Conservation (phyloP, 352 stramenopile species). For the Pythium biforme region DNA sequence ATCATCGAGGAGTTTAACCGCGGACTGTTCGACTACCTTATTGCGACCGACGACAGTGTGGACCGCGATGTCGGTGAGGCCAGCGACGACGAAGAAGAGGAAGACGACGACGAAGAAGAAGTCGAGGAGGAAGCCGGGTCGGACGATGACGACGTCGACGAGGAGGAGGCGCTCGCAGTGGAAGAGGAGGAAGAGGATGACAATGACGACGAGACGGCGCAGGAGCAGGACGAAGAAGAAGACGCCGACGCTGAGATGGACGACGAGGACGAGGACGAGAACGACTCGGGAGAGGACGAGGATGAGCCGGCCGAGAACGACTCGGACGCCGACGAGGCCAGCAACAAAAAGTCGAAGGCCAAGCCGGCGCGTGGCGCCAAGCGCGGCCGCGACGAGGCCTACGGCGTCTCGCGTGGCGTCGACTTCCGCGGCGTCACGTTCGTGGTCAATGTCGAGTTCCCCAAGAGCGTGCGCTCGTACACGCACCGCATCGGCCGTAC, state of each 20-base stretch:
- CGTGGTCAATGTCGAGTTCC: conserved; percentile 99
- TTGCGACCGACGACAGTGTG: conserved; percentile 97
- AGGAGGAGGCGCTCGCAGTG: conserved; percentile 43
- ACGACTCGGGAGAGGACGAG: conserved; percentile 26
- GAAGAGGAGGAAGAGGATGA: conserved; percentile 49
- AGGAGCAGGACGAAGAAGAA: conserved; percentile 41
- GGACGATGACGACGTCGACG: conserved; percentile 40
- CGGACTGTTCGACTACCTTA: conserved; percentile 99
- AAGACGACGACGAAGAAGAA: conserved; percentile 64
- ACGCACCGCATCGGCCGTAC: conserved; percentile 98
- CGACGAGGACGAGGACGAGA: conserved; percentile 45
- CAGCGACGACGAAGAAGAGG: conserved; percentile 66
- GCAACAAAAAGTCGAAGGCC: conserved; percentile 7
- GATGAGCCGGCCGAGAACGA: conserved; percentile 29
- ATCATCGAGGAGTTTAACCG: conserved; percentile 95
- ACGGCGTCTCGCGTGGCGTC: conserved; percentile 96
- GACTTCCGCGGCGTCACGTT: conserved; percentile 99
- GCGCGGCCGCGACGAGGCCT: conserved; percentile 84
- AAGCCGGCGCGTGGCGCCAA: conserved; percentile 44
- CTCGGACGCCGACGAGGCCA: conserved; percentile 26
- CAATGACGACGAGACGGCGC: conserved; percentile 37
- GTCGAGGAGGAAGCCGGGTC: conserved; percentile 43
- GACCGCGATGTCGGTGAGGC: conserved; percentile 76
- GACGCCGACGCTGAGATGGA: conserved; percentile 82
- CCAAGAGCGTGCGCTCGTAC: conserved; percentile 93